Base-by-base conservation (phyloP, 352 stramenopile species). In the Phytopythium litorale region DNA sequence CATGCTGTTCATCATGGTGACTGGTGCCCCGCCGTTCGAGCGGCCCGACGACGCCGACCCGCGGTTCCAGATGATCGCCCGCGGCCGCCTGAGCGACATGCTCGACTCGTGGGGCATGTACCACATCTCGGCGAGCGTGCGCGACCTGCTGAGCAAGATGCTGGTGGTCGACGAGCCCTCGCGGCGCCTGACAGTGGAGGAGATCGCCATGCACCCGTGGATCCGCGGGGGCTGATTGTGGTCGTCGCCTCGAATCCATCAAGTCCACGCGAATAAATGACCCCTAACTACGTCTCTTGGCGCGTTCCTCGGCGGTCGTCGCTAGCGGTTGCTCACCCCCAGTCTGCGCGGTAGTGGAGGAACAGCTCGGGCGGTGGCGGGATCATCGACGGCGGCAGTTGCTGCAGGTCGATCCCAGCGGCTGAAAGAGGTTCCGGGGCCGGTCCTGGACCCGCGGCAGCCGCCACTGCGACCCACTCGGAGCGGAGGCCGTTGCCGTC, bases 1-100 rank as follows among this genome's bases (percentile, higher is more conserved):
- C 53, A 96, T 98, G 74, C 69, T 98, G 35, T 98, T 98, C 78
- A 98, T 98, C 72, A 97, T 98, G 86, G 73, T 98, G 42, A 97
- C 92, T 1, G 92, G 91, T 19, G 89, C 92, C 25, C 93, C 93
- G 43, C 94, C 94, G 32, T 98, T 98, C 55, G 88, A 96, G 60
- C 82, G 85, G 4, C 84, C 86, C 18, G 81, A 93, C 56, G 80
- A 93, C 55, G 83, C 79, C 3, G 86, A 95, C 50, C 78, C 85
- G 58, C 84, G 82, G 25, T 92, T 92, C 70, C 80, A 93, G 64
- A 94, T 94, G 85, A 91, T 94, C 58, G 79, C 85, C 23, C 72
- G 80, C 30, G 85, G 85, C 23, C 76, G 84, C 48, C 70, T 94
- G 75, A 79, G 74, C 67, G 85, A 94, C 42, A 94, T 94, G 85